Evolutionary conservation across 2,329 filamentous ascomycete genomes (phyloP).

Genomic region (Arthrobotrys conoides): DNA sequence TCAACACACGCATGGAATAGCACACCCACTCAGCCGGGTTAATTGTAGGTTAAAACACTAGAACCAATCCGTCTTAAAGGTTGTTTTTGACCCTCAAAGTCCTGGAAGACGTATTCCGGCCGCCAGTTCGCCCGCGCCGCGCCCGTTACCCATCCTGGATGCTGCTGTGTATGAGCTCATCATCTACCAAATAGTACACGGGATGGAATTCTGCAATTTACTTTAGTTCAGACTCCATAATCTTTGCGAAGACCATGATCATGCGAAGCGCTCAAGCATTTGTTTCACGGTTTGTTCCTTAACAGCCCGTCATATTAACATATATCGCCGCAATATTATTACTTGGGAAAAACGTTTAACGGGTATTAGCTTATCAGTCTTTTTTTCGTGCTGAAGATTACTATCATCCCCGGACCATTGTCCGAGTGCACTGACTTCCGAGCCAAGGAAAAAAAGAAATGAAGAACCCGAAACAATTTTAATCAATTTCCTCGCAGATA

Average conservation of each 20-base stretch:
- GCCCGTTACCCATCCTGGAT: neutral
- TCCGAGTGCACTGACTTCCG: conserved; percentile 34
- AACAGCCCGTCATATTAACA: conserved; percentile 51
- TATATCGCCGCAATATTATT: conserved; percentile 44
- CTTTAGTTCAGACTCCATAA: conserved; percentile 35
- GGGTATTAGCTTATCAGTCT: conserved; percentile 58
- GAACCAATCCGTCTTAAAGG: conserved; percentile 24
- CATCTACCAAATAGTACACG: conserved; percentile 38
- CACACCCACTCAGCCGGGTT: conserved; percentile 55
- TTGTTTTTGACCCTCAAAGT: conserved; percentile 26
- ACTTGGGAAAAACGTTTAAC: conserved; percentile 34
- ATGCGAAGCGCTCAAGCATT: conserved; percentile 41
- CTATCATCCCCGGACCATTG: conserved; percentile 5
- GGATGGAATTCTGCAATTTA: conserved; percentile 45
- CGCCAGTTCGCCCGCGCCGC: conserved; percentile 14
- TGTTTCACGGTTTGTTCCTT: conserved; percentile 55
- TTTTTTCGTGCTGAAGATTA: conserved; percentile 12
- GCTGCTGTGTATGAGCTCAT: conserved; percentile 49
- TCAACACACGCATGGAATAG: conserved; percentile 54
- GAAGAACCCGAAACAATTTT: conserved; percentile 35
- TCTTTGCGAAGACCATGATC: conserved; percentile 34
- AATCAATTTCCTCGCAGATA: conserved; percentile 39
- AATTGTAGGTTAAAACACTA: conserved; percentile 41
- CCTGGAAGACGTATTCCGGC: conserved; percentile 19
- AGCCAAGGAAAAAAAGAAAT: conserved; percentile 28